Evolutionary conservation across 345 rosid species (phyloP).

Genomic region (Hibiscus trionum): DNA sequence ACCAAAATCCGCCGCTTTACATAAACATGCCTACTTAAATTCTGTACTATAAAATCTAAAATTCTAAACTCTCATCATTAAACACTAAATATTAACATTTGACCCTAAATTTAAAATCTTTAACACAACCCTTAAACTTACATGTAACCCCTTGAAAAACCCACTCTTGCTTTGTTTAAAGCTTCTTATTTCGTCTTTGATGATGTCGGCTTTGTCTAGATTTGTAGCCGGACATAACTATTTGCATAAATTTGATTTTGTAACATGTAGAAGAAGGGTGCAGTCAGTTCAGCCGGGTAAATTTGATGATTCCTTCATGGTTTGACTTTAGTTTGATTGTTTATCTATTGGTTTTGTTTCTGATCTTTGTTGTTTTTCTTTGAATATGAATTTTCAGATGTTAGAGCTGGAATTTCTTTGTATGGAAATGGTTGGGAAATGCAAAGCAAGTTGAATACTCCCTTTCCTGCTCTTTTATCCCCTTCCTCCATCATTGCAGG

Average conservation of each 20-base stretch:
- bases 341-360: conserved; percentile 3
- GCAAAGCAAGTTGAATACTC: conserved; percentile 22
- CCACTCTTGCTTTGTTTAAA: not conserved
- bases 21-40: too few relatives aligned
- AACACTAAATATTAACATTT: too few relatives aligned
- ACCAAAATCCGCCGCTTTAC: too few relatives aligned
- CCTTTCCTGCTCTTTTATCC: conserved; percentile 31
- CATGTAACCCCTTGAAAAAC: not conserved
- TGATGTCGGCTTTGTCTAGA: conserved; percentile 64
- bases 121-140: too few relatives aligned
- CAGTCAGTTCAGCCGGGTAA: conserved; percentile 42
- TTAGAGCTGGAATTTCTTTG: conserved; percentile 24
- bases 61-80: too few relatives aligned
- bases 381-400: conserved; percentile 27
- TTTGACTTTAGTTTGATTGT: not conserved
- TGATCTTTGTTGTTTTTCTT: not conserved
- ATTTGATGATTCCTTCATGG: conserved; percentile 13
- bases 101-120: too few relatives aligned
- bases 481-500: too few relatives aligned
- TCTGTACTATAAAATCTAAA: too few relatives aligned
- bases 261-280: conserved; percentile 19
- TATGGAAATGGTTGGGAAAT: conserved; percentile 28
- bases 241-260: conserved; percentile 24
- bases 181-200: not conserved
- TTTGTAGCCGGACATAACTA: conserved; percentile 39